Evolutionary conservation across 2,329 filamentous ascomycete genomes (phyloP).

Genomic region (Proliferodiscus dingleyae): DNA sequence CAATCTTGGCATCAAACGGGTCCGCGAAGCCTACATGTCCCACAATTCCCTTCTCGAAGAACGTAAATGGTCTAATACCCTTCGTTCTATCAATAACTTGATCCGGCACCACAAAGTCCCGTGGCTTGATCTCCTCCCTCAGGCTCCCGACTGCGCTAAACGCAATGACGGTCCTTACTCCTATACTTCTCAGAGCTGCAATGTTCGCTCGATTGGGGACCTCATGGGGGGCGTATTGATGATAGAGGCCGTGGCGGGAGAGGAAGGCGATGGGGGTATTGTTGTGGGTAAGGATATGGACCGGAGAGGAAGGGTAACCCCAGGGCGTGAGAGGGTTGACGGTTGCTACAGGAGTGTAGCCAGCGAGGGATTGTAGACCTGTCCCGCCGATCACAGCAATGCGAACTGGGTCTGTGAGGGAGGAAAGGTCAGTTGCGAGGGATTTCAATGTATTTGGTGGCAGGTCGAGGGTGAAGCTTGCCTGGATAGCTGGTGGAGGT

Average conservation of each 20-base stretch:
- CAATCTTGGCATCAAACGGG: conserved; percentile 79
- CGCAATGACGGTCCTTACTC: conserved; percentile 85
- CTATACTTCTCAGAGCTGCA: conserved; percentile 86
- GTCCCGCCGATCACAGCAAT: conserved; percentile 94
- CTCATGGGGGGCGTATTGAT: conserved; percentile 89
- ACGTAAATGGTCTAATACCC: conserved; percentile 78
- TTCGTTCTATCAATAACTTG: conserved; percentile 98
- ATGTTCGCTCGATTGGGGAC: conserved; percentile 95
- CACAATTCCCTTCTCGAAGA: conserved; percentile 89
- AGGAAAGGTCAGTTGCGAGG: not conserved
- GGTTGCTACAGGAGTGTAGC: conserved; percentile 78
- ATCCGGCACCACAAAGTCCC: conserved; percentile 94
- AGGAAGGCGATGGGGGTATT: conserved; percentile 85
- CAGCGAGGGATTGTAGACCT: conserved; percentile 79
- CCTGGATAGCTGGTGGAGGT: conserved; percentile 25
- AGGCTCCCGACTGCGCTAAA: conserved; percentile 93
- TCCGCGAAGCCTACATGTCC: conserved; percentile 94
- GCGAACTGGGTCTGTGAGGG: conserved; percentile 56
- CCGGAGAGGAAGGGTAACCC: conserved; percentile 70
- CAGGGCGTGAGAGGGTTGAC: conserved; percentile 79
- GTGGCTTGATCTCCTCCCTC: conserved; percentile 86
- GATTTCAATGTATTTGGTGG: too few relatives aligned
- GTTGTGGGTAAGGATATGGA: conserved; percentile 84
- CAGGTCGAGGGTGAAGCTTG: conserved; percentile 5
- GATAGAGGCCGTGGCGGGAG: conserved; percentile 83